Evolutionary conservation across 2,329 filamentous ascomycete genomes (phyloP), one percentile per base, ranked within the genome.

Genomic region (Verruconis gallopava): DNA sequence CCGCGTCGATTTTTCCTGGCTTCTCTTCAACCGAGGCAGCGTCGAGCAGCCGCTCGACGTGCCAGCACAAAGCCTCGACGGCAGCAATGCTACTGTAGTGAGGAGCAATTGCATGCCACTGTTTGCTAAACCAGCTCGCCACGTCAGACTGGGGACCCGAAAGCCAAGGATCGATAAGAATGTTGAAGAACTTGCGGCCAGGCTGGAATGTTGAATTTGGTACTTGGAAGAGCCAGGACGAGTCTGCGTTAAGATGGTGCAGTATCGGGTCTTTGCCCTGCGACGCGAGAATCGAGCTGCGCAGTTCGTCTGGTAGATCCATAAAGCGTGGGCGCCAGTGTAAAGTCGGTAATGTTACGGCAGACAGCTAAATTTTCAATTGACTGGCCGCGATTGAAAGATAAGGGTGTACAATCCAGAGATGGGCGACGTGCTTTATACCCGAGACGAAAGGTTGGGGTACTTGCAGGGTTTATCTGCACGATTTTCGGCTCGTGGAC

Each of bases 101-200:
- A 40, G 73, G 72, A 41, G 69, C 55, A 0, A 65, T 64, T 1
- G 70, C 65, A 53, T 81, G 77, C 66, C 69, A 77, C 55, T 81
- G 77, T 50, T 73, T 73, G 38, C 69, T 75, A 55, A 81, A 80
- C 72, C 76, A 81, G 35, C 61, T 58, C 2, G 73, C 73, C 6
- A 79, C 70, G 53, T 81, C 77, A 44, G 65, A 71, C 55, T 81
- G 77, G 0, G 71, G 66, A 2, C 77, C 77, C 13, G 64, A 58
- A 2, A 81, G 63, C 77, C 77, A 81, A 0, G 77, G 77, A 51
- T 81, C 77, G 34, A 81, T 66, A 15, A 81, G 58, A 38, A 81
- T 64, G 51, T 81, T 80, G 63, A 71, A 80, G 49, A 72, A 77
- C 14, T 63, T 59, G 14, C 69, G 66, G 4, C 60, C n/a, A 15